These are phyloP conservation scores for Citrullus mucosospermus DNA, from an alignment of 306 rosid species.

Conservation along the genomic window DNA sequence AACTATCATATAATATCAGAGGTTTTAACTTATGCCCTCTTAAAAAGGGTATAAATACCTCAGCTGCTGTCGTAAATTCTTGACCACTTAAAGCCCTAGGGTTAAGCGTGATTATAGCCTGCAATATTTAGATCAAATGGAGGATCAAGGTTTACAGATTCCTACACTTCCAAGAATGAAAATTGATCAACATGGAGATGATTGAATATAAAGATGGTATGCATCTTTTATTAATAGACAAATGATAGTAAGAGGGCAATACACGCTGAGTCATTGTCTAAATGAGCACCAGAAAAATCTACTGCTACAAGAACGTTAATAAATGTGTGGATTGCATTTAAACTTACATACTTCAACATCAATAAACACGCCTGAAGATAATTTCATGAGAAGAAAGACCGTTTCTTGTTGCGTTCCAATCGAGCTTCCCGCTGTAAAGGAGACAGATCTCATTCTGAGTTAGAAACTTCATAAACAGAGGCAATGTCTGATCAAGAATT, in stretches of 20 bases:
- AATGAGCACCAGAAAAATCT: neutral
- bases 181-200: neutral
- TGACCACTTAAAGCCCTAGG: too few species aligned
- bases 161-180: neutral
- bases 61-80: too few species aligned
- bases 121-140: neutral
- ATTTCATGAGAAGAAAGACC: conserved; percentile 75
- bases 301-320: neutral
- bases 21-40: too few species aligned
- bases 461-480: neutral
- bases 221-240: neutral
- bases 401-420: conserved; percentile 62
- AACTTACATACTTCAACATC: neutral
- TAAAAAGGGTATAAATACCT: too few species aligned
- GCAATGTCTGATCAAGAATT: neutral
- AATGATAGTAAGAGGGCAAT: too few species aligned
- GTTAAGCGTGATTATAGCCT: too few species aligned
- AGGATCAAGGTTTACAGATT: neutral
- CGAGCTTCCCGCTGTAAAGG: conserved; percentile 79
- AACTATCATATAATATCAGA: too few species aligned
- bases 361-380: neutral
- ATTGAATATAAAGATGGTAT: neutral
- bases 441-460: neutral
- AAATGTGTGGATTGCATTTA: neutral
- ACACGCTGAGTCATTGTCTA: neutral